Base-by-base conservation (phyloP, 331 rosid genomes). In the Malus hybrid region DNA sequence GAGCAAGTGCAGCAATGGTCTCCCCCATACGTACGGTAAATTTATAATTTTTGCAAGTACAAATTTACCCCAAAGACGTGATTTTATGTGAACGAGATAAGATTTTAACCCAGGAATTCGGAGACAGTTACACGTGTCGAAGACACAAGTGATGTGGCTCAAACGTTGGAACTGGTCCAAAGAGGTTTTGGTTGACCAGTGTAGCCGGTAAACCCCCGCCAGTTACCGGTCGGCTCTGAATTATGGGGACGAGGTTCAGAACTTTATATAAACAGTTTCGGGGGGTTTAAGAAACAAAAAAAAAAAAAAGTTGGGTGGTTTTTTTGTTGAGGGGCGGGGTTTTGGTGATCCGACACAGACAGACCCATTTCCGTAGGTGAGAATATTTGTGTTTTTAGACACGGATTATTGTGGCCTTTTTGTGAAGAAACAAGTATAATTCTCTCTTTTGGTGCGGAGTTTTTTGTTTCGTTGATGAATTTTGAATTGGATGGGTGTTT, bases 41-140 rank as follows among this genome's bases (percentile, higher is more conserved):
- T 14, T 19, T 61, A 6, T 24, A 56, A 7, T 33, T 7, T 52
- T 55, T 33, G 48, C 19, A 62, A n/a, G 64, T 22, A 22, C 31
- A 57, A 57, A 57, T 57, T 57, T 20, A 57, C 3, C 31, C 1
- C 64, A 10, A 57, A 10, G 29, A 5, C 11, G 14, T 48, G 56
- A 42, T 64, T 42, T 73, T 71, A 11, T 77, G 85, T 65, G 90
- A 83, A 80, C 46, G 81, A 83, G 92, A 91, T 84, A 83, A 83
- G 87, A 89, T 79, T 20, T 60, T 55, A 59, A 70, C n/a, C 81
- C 70, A 75, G 81, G 77, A 59, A 66, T 69, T 78, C 76, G 96
- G 90, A 80, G 87, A 78, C 79, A n/a, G 54, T 60, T 68, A 78
- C 96, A 88, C 88, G 90, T 89, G 91, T 78, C 42, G 67, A 77